These are phyloP conservation scores for Volvox carteri DNA, from an alignment of 163 green algal species.

Conservation along the genomic window DNA sequence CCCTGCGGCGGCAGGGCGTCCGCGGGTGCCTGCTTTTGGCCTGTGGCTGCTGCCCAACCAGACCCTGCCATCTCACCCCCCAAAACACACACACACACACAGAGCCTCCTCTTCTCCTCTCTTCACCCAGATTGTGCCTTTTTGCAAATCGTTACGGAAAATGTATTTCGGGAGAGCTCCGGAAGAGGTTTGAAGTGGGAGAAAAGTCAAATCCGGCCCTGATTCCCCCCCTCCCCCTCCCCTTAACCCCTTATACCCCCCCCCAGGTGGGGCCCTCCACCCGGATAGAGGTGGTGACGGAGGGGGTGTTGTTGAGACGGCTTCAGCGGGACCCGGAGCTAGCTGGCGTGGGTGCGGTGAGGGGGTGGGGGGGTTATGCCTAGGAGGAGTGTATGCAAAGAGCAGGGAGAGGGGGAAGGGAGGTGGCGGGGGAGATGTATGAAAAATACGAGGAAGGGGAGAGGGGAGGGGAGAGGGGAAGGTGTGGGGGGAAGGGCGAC, in stretches of 20 bases:
- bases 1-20: no score
- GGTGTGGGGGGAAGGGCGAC: no score
- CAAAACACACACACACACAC: background rate
- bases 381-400: no score
- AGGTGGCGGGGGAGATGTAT: background rate
- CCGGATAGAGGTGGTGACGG: slow-evolving; percentile 76
- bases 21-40: no score
- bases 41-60: no score
- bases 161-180: no score
- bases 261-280: slow-evolving; percentile 55
- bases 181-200: background rate
- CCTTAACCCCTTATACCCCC: background rate
- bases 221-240: background rate
- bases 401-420: background rate
- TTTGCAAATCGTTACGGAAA: no score
- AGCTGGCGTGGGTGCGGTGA: slow-evolving; percentile 48
- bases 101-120: background rate
- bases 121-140: no score
- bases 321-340: slow-evolving; percentile 73
- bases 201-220: background rate
- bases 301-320: slow-evolving; percentile 73
- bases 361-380: background rate
- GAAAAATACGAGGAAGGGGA: background rate
- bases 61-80: background rate
- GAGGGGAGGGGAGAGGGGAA: background rate